phyloP scores from a whole-genome alignment of 106 monocot genomes.

The Alisma plantagoaquatica region DNA sequence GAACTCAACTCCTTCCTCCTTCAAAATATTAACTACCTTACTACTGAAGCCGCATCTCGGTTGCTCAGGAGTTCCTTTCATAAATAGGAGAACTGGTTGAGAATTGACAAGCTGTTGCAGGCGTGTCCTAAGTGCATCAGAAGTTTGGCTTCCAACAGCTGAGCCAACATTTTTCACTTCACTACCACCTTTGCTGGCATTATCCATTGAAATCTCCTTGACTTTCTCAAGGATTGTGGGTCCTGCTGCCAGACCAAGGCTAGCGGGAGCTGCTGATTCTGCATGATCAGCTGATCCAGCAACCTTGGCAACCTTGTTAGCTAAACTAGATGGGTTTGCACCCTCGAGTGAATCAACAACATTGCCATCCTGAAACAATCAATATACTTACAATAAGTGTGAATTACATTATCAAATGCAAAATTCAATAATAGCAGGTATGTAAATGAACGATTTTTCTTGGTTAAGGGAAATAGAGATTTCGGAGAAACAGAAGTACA shows the following conservation, averaged over 20 bases:
- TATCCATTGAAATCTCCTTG: slow-evolving; percentile 47
- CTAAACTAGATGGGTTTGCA: slow-evolving; percentile 70
- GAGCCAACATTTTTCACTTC: slow-evolving; percentile 38
- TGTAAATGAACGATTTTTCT: too few relatives aligned
- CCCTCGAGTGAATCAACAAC: slow-evolving; percentile 76
- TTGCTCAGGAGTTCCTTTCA: slow-evolving; percentile 92
- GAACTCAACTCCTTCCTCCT: slow-evolving; percentile 65
- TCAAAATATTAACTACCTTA: slow-evolving; percentile 72
- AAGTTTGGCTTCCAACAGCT: background rate
- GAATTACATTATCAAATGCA: too few relatives aligned
- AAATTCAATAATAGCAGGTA: too few relatives aligned
- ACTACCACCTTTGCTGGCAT: too few relatives aligned
- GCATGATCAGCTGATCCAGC: slow-evolving; percentile 37
- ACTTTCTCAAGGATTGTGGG: slow-evolving; percentile 62
- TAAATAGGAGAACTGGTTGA: slow-evolving; percentile 64
- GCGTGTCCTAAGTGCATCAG: slow-evolving; percentile 29
- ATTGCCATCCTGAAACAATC: slow-evolving; percentile 90
- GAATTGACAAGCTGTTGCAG: slow-evolving; percentile 64
- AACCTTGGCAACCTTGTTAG: slow-evolving; percentile 83
- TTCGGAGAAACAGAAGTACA: too few relatives aligned
- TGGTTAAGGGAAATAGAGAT: too few relatives aligned
- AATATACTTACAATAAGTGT: too few relatives aligned
- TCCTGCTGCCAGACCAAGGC: slow-evolving; percentile 79
- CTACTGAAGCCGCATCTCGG: slow-evolving; percentile 77
- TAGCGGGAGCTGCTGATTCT: slow-evolving; percentile 76